Base-by-base conservation (phyloP, 805 yeast genomes). In the Ascoidea asiatica region DNA sequence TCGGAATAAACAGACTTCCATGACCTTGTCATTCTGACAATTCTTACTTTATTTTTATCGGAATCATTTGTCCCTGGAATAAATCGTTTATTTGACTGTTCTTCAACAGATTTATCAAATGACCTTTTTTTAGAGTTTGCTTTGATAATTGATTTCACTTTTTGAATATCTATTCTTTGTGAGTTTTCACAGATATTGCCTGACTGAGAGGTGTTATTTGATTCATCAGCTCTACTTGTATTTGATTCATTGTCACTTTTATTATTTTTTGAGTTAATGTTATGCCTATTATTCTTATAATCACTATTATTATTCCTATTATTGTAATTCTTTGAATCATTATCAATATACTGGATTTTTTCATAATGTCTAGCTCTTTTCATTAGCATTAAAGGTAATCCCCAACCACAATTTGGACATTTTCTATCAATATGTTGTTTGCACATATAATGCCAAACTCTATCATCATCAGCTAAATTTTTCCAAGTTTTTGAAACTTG, bases 381-480 rank as follows among this genome's bases (percentile, higher is more conserved):
- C 78, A 88, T 86, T 56, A 88, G 95, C 77, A 92, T 75, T 48
- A 92, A 65, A 2, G 98, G 98, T 51, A 92, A 69, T 4, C 98
- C 98, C 98, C 98, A 92, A 15, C 98, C 98, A 65, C 98, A 92
- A 57, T 86, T 86, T 37, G 96, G 95, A 65, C 98, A 92, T 61
- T 92, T 92, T 48, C 95, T 73, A 63, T 92, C 98, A 45, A 92
- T 92, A 61, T 92, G 98, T 63, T 92, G 98, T 59, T 88, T 95
- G 58, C 98, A 92, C 88, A 92, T 81, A 52, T 90, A 89, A 59
- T 90, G 92, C 98, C 98, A 92, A 2, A 92, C 97, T 42, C 94
- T 66, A 57, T 92, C 97, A 58, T 90, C 97, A 61, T 92, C 96
- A 1, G 98, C 97, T 47, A 92, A 66, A 46, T 67, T 66, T 58